Evolutionary conservation across 306 rosid species (phyloP).

Genomic region (Chamaecrista fasciculata): DNA sequence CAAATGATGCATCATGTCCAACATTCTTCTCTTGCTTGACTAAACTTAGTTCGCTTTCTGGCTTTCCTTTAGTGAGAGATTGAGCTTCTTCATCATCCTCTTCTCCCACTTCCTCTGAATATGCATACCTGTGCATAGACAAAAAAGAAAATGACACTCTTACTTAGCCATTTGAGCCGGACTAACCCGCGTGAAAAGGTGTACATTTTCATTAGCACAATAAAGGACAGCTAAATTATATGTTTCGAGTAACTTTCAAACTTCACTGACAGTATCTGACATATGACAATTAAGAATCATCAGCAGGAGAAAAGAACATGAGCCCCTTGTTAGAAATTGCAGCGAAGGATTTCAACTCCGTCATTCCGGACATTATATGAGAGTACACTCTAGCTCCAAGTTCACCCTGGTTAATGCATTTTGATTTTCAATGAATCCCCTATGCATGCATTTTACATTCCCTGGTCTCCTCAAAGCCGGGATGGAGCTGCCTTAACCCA

Average conservation of each 20-base stretch:
- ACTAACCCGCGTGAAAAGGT: conserved; percentile 4
- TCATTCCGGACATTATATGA: neutral
- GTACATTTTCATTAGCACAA: neutral
- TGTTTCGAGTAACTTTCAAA: neutral
- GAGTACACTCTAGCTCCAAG: neutral
- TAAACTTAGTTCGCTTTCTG: conserved; percentile 64
- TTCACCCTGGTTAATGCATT: neutral
- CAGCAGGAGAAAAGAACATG: neutral
- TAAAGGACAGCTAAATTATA: neutral
- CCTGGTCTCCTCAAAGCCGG: too few relatives aligned
- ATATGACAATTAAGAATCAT: too few relatives aligned
- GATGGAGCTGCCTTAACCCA: neutral
- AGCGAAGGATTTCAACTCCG: neutral
- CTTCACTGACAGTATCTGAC: neutral
- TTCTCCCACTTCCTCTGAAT: conserved; percentile 86
- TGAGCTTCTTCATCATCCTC: conserved; percentile 83
- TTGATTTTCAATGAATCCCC: neutral
- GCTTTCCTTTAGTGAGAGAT: conserved; percentile 59
- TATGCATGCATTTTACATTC: neutral
- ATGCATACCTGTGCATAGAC: conserved; percentile 64
- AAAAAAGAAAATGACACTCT: conserved; percentile 6
- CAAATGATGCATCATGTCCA: conserved; percentile 31
- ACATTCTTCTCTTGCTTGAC: conserved; percentile 61
- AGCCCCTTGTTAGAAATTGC: neutral
- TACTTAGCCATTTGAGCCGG: conserved; percentile 12